Base-by-base conservation (phyloP, 176 grass and related monocot species). In the Zoysia pacifica region DNA sequence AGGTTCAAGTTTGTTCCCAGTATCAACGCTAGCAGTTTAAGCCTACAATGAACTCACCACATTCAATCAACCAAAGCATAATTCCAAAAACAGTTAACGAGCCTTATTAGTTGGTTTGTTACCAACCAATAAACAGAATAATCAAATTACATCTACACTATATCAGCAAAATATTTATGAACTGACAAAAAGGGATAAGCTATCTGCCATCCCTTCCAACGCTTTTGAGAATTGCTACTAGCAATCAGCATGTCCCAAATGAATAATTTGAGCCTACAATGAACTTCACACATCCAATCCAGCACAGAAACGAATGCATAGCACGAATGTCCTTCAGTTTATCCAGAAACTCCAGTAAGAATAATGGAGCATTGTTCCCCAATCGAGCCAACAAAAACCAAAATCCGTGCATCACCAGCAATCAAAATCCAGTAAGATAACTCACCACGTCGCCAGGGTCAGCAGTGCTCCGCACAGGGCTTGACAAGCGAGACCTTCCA, bases 401-500 rank as follows among this genome's bases (percentile, higher is more conserved):
- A 75, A 51, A 84, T 2, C 2, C 7, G 54, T 46, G 12, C 1
- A 60, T 41, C 18, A 14, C 3, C 18, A 14, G 2, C 49, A 43
- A 66, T 48, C 54, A 80, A 39, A 80, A 80, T 12, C 6, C 15
- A 73, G 59, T 37, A 19, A 85, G 1, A 20, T 58, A 38, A 76
- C 2, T 65, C 37, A 40, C n/a, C 69, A 81, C 87, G 49, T 85
- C 60, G 14, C 13, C 72, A 10, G 82, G 61, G 77, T 75, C 65
- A 44, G 60, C 65, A 15, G 82, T 72, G 77, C 82, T 85, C 65
- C 56, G 65, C 49, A n/a, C 67, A 28, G 67, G 42, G 20, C 4
- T 42, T 36, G 54, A 52, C 9, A 59, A 35, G 67, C 48, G 80
- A 3, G 74, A 4, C 50, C 74, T 83, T 45, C 74, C 51, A 12